Base-by-base conservation (phyloP, 2,329 filamentous ascomycete genomes). In the Penicillium paneum region DNA sequence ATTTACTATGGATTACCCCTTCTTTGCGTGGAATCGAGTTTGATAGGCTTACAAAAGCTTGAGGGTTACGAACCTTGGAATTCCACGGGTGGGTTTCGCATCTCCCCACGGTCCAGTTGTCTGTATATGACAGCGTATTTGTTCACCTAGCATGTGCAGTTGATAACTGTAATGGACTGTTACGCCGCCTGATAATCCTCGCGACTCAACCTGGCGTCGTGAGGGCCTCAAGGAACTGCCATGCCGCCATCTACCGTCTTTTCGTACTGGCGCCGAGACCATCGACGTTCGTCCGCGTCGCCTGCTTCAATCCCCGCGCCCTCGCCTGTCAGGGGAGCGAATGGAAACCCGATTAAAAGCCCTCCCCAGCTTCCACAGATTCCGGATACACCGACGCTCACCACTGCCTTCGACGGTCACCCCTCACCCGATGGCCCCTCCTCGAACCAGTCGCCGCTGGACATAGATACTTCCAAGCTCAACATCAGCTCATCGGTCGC, bases 251-350 rank as follows among this genome's bases (percentile, higher is more conserved):
- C 71, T 38, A 68, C 71, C 19, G 71, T 74, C 43, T 74, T 74
- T 56, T 72, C 71, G 26, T 74, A 74, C 56, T 73, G 69, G 71
- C 71, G 71, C 51, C 71, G 71, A 57, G 71, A 73, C 46, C 70
- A 72, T 54, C 71, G 71, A 58, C 71, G 71, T 49, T 68, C 66
- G 32, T 68, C 63, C 56, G 66, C 67, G 35, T 63, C 65, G 31
- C 68, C 67, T 53, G 61, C 64, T 53, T 57, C 64, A 21, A 60
- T 64, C 28, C 60, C 64, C 55, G 54, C 60, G 34, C 59, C 54
- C 21, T 54, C 63, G 49, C 57, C 56, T 47, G 52, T 57, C 26
- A 68, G 62, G 55, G 58, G 48, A 28, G 19, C 56, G 13, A 63
- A 52, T 49, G 60, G 57, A 38, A 60, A 53, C 26, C 60, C 62